Percentiles rank a stretch among this genome's conserved stretches.
Conservation (phyloP, 345 rosid genomes). For the Raphanus sativus region DNA sequence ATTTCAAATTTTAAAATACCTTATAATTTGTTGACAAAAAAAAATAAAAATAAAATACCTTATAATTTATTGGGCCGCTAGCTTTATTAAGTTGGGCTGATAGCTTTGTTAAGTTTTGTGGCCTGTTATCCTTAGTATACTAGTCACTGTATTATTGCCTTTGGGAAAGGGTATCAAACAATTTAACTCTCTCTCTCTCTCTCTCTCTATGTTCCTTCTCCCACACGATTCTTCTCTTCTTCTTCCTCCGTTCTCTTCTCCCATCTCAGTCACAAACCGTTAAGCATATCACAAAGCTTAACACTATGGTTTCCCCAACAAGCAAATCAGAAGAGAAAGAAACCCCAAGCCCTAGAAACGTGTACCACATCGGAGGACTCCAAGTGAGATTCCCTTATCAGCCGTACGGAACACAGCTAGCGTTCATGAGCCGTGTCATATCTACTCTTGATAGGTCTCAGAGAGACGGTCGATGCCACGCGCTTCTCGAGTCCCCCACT, state of each 20-base stretch:
- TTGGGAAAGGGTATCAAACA: not conserved
- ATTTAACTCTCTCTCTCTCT: not conserved
- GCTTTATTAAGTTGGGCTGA: not conserved
- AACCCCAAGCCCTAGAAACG: slow-evolving; percentile 45
- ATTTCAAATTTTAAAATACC: not conserved
- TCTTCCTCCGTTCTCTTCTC: not conserved
- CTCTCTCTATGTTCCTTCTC: not conserved
- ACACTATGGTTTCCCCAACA: slow-evolving; percentile 43
- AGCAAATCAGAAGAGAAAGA: slow-evolving; percentile 35
- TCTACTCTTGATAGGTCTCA: not conserved
- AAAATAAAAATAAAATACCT: too few relatives aligned
- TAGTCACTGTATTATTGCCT: not conserved
- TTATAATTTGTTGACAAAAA: too few relatives aligned
- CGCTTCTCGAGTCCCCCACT: not conserved
- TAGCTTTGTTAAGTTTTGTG: not conserved
- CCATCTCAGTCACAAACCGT: not conserved
- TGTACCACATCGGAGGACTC: slow-evolving; percentile 65
- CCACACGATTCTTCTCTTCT: not conserved
- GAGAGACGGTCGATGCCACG: not conserved
- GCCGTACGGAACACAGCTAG: slow-evolving; percentile 91
- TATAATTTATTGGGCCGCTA: not conserved
- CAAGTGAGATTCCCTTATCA: slow-evolving; percentile 83
- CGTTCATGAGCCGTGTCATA: slow-evolving; percentile 53
- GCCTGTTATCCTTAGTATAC: not conserved
- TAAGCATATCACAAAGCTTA: not conserved